A percentile compares a stretch with the other conserved stretches of the same genome.
These are phyloP conservation scores for Elongisporangium anandrum DNA, from an alignment of 352 stramenopile species.

Conservation along the genomic window DNA sequence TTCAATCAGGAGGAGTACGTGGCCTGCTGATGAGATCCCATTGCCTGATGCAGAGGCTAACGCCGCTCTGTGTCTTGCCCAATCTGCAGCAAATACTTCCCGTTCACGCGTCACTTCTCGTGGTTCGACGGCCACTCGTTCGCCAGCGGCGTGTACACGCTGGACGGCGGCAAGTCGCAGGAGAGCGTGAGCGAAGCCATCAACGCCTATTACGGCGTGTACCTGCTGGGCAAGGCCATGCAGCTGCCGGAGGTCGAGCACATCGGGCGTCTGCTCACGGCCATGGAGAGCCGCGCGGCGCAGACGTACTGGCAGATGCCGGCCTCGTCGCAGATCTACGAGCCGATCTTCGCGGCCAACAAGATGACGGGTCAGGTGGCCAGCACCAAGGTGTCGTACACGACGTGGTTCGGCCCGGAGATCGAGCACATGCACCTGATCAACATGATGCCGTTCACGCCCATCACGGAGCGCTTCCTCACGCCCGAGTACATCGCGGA, in stretches of 20 bases:
- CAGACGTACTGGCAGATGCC: slow-evolving; percentile 97
- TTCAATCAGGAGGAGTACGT: slow-evolving; percentile 59
- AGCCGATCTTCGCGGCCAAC: slow-evolving; percentile 67
- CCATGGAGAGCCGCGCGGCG: slow-evolving; percentile 91
- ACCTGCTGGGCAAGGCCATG: slow-evolving; percentile 85
- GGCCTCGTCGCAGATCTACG: slow-evolving; percentile 52
- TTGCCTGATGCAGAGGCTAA: neutral
- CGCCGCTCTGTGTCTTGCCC: slow-evolving; percentile 3
- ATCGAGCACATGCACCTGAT: slow-evolving; percentile 88
- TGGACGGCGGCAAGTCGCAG: slow-evolving; percentile 95
- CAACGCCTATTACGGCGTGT: slow-evolving; percentile 98
- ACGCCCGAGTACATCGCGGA: slow-evolving; percentile 60
- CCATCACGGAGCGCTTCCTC: slow-evolving; percentile 76
- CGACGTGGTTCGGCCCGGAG: slow-evolving; percentile 84
- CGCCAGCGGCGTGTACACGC: slow-evolving; percentile 93
- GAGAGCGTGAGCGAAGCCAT: slow-evolving; percentile 96
- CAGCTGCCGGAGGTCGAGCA: slow-evolving; percentile 68
- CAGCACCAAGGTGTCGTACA: slow-evolving; percentile 78
- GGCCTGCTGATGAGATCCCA: neutral
- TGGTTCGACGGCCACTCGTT: slow-evolving; percentile 97
- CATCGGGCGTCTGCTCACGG: slow-evolving; percentile 89
- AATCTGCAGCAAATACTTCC: slow-evolving; percentile 68
- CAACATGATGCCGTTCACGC: slow-evolving; percentile 91
- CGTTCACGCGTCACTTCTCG: slow-evolving; percentile 93
- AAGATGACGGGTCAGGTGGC: slow-evolving; percentile 83